Conservation (phyloP, 208 protist species). For the Trypanosoma vivax region DNA sequence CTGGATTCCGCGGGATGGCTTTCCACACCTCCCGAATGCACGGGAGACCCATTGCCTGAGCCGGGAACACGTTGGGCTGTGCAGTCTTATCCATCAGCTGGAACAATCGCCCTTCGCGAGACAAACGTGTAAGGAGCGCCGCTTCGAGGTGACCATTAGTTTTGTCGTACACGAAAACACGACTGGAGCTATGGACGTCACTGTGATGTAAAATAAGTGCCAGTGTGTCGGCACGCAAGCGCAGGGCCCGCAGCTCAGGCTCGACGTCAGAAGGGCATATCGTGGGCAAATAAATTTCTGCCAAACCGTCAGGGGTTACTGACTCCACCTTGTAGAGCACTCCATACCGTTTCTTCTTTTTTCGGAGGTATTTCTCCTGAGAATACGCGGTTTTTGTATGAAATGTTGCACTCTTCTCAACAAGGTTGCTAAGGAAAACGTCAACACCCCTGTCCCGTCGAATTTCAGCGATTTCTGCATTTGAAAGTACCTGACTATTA, state of each 20-base stretch:
- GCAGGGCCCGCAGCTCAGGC: constrained; percentile 41
- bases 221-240: constrained; percentile 78
- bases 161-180: constrained; percentile 69
- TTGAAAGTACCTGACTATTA: constrained; percentile 71
- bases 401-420: constrained; percentile 83
- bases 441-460: constrained; percentile 67
- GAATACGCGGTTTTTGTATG: constrained; percentile 83
- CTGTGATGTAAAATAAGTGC: constrained; percentile 83
- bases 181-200: constrained; percentile 72
- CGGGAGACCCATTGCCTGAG: constrained; percentile 48
- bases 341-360: constrained; percentile 88
- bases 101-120: constrained; percentile 52
- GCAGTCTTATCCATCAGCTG: constrained; percentile 72
- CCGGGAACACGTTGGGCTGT: constrained; percentile 66
- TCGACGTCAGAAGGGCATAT: constrained; percentile 62
- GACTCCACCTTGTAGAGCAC: constrained; percentile 80
- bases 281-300: constrained; percentile 77
- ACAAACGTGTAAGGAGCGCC: constrained; percentile 68
- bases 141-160: constrained; percentile 79
- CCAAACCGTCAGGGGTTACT: constrained; percentile 59
- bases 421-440: constrained; percentile 65
- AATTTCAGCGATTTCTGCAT: constrained; percentile 68
- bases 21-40: constrained; percentile 78
- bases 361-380: constrained; percentile 90
- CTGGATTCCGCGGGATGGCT: constrained; percentile 66